phyloP scores from a whole-genome alignment of 1,139 yeast genomes.

The Kodamaea derodonti region DNA sequence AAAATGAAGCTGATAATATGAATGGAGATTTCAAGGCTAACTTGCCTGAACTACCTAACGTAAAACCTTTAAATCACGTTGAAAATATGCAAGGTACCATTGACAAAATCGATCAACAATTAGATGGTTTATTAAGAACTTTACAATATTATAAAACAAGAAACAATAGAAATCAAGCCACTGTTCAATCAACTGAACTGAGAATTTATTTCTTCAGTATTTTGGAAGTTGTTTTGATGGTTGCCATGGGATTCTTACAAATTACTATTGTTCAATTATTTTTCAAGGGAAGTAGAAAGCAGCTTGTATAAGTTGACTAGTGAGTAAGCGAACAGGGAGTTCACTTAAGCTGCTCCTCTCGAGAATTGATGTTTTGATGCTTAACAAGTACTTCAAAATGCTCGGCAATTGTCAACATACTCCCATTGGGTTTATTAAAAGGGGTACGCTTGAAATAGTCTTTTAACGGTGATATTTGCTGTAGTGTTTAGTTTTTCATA shows the following conservation, averaged over 20 bases:
- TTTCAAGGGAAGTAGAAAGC: constrained; percentile 82
- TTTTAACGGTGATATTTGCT: too few relatives aligned
- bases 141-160: constrained; percentile 88
- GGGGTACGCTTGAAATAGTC: too few relatives aligned
- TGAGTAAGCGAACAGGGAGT: too few relatives aligned
- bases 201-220: constrained; percentile 83
- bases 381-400: too few relatives aligned
- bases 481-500: too few relatives aligned
- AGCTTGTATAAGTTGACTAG: constrained; percentile 54
- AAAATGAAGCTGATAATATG: constrained; percentile 35
- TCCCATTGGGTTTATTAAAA: too few relatives aligned
- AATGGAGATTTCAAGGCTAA: constrained; percentile 49
- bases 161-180: constrained; percentile 85
- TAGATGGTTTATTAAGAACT: constrained; percentile 60
- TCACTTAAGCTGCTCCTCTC: too few relatives aligned
- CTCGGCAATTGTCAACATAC: too few relatives aligned
- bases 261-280: constrained; percentile 80
- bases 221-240: constrained; percentile 76
- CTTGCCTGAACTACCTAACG: constrained; percentile 61
- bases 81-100: constrained; percentile 60
- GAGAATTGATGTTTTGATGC: too few relatives aligned
- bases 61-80: constrained; percentile 54
- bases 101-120: constrained; percentile 61
- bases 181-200: constrained; percentile 84
- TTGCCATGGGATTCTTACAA: constrained; percentile 82